Percentiles rank a stretch among this genome's conserved stretches.
Conservation (phyloP, 176 grass and related monocot genomes). For the Eremochloa ophiuroides region DNA sequence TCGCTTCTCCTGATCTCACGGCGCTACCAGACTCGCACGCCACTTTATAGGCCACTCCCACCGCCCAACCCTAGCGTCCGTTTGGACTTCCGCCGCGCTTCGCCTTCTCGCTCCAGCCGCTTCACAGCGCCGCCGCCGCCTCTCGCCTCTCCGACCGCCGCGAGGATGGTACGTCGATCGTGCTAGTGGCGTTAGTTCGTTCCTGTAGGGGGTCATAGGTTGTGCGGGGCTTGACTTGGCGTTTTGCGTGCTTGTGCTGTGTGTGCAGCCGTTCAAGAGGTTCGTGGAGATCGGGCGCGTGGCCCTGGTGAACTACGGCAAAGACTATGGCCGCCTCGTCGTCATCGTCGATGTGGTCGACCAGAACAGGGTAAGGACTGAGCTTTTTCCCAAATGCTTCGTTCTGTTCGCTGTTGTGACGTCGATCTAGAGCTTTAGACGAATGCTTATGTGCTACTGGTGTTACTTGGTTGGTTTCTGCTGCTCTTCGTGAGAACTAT, state of each 20-base stretch:
- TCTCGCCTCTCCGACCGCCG: constrained; percentile 6
- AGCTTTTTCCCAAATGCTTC: neutral
- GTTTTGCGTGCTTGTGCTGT: neutral
- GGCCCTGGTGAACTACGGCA: constrained; percentile 86
- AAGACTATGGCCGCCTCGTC: constrained; percentile 73
- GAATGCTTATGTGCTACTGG: neutral
- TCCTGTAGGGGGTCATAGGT: neutral
- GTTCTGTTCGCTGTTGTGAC: neutral
- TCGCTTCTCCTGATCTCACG: constrained; percentile 4
- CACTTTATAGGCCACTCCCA: constrained; percentile 6
- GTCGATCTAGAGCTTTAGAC: neutral
- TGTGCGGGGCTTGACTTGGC: neutral
- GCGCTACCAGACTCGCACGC: neutral
- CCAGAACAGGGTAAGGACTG: constrained; percentile 61
- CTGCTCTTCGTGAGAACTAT: neutral
- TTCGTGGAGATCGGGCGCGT: constrained; percentile 92
- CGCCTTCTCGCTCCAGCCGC: neutral
- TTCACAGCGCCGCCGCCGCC: constrained; percentile 18
- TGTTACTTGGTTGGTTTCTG: neutral
- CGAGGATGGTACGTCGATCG: constrained; percentile 46
- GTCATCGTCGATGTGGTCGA: constrained; percentile 86
- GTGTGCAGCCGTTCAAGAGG: constrained; percentile 70
- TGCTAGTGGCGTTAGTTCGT: neutral
- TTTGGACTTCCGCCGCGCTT: constrained; percentile 21
- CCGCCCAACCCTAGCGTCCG: constrained; percentile 26